Evolutionary conservation across 1,284 basidiomycete species (phyloP).

Genomic region (Pseudozyma sp.): DNA sequence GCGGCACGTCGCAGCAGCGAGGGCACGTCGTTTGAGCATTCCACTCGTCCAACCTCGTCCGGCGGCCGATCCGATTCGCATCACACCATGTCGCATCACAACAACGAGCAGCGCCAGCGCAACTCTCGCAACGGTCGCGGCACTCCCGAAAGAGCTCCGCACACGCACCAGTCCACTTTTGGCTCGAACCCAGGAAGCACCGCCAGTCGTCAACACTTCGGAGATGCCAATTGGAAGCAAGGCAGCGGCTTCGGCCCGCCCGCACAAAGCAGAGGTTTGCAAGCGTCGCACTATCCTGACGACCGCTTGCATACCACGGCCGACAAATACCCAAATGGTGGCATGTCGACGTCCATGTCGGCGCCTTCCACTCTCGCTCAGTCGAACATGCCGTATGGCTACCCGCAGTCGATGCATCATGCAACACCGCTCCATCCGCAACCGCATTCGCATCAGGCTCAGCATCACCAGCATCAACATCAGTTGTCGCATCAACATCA

Average conservation of each 20-base stretch:
- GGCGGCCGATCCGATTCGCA: constrained; percentile 25
- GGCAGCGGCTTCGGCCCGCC: constrained; percentile 18
- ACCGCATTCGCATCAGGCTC: constrained; percentile 16
- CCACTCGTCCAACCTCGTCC: constrained; percentile 23
- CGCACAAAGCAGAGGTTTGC: constrained; percentile 6
- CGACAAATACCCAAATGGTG: constrained; percentile 27
- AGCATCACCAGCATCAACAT: constrained; percentile 21
- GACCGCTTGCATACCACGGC: constrained; percentile 31
- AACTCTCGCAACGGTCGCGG: constrained; percentile 22
- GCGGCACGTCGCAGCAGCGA: constrained; percentile 33
- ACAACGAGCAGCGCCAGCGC: constrained; percentile 7
- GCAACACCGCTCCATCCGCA: constrained; percentile 17
- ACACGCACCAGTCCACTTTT: constrained; percentile 23
- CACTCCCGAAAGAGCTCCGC: constrained; percentile 28
- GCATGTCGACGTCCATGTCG: constrained; percentile 34
- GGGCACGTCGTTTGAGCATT: constrained; percentile 13
- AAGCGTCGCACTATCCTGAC: constrained; percentile 21
- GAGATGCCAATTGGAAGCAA: constrained; percentile 23
- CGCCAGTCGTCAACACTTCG: constrained; percentile 19
- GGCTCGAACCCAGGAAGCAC: constrained; percentile 7
- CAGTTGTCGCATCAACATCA: constrained; percentile 22
- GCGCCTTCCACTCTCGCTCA: constrained; percentile 41
- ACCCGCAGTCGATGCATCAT: constrained; percentile 27
- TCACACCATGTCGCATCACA: constrained; percentile 9
- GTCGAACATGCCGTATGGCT: constrained; percentile 22